These are phyloP conservation scores for Hyphochytrium catenoides DNA, from an alignment of 352 stramenopile genomes.

Conservation along the genomic window DNA sequence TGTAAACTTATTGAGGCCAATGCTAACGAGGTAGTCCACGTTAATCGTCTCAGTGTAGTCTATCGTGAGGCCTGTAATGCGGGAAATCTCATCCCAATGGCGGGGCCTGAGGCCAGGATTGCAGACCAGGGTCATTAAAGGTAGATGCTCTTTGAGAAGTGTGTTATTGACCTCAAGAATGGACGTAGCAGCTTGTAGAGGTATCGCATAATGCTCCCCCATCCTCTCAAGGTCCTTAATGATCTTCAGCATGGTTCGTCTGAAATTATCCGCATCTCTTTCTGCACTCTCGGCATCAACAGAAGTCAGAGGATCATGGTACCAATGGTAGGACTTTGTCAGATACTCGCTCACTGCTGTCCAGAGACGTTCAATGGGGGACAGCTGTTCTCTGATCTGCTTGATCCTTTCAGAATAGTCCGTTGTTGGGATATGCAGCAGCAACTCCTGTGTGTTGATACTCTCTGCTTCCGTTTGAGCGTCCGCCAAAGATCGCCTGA, in stretches of 20 bases:
- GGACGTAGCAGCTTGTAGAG: constrained; percentile 44
- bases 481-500: constrained; percentile 50
- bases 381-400: constrained; percentile 42
- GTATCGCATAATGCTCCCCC: constrained; percentile 43
- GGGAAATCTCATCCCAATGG: constrained; percentile 77
- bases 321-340: not conserved
- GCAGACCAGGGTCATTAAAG: constrained; percentile 72
- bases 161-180: constrained; percentile 53
- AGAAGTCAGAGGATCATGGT: not conserved
- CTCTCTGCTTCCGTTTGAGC: constrained; percentile 44
- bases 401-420: constrained; percentile 48
- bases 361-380: constrained; percentile 65
- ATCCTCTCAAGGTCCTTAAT: constrained; percentile 72
- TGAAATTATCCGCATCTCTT: constrained; percentile 57
- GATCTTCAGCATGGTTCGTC: constrained; percentile 58
- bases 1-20: constrained; percentile 54
- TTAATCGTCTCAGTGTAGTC: constrained; percentile 64
- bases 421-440: constrained; percentile 47
- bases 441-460: constrained; percentile 61
- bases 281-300: constrained; percentile 63
- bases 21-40: constrained; percentile 70
- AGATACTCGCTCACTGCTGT: constrained; percentile 12
- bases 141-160: constrained; percentile 63
- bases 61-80: constrained; percentile 57
- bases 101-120: constrained; percentile 67